These are phyloP conservation scores for Colletotrichum aenigma DNA, from an alignment of 2,329 filamentous ascomycete genomes.

Conservation along the genomic window DNA sequence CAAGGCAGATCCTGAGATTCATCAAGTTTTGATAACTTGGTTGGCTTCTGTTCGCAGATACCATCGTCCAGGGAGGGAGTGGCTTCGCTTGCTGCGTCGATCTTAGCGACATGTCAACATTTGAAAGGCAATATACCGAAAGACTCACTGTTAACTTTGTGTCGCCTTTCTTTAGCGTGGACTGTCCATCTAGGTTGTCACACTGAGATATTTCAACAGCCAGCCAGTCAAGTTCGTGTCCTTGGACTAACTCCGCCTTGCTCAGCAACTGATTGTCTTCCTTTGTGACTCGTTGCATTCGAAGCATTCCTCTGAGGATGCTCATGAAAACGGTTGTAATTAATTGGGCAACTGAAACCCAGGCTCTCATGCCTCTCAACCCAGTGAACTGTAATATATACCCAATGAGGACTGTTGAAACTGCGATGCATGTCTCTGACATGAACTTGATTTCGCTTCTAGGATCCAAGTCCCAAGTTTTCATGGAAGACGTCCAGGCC, in stretches of 20 bases:
- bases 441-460: background rate
- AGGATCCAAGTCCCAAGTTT: background rate
- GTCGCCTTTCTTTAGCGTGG: too few relatives aligned
- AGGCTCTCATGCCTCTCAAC: background rate
- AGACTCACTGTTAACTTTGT: too few relatives aligned
- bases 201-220: background rate
- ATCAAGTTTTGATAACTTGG: too few relatives aligned
- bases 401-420: background rate
- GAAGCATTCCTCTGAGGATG: background rate
- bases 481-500: background rate
- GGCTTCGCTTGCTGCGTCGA: too few relatives aligned
- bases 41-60: too few relatives aligned
- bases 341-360: background rate
- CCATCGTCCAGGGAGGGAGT: too few relatives aligned
- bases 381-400: background rate
- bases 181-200: too few relatives aligned
- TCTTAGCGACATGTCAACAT: too few relatives aligned
- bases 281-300: rapidly evolving
- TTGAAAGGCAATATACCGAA: too few relatives aligned
- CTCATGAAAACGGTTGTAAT: background rate
- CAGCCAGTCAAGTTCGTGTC: background rate
- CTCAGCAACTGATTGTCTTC: rapidly evolving
- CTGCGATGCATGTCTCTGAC: background rate
- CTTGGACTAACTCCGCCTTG: rapidly evolving
- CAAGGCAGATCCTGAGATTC: too few relatives aligned